Base-by-base conservation (phyloP, 257 asterid genomes). In the Solanum okadae region DNA sequence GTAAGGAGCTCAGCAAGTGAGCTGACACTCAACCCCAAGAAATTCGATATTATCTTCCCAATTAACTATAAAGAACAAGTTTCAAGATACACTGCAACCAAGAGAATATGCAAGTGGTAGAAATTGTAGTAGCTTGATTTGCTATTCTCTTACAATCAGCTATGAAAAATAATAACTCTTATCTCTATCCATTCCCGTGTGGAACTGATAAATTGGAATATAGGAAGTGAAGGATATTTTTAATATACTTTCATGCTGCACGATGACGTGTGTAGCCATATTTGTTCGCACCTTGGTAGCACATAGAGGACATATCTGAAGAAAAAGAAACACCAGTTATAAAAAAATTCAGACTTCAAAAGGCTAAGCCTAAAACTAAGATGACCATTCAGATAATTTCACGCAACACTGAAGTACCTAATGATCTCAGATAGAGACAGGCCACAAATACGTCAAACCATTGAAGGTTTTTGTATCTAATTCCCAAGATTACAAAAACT, bases 241-340 rank as follows among this genome's bases (percentile, higher is more conserved):
- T 92, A 96, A 92, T 63, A 94, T 86, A 89, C 91, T 93, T 92
- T 93, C 96, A 13, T 96, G 98, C 85, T 93, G 97, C n/a, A 94
- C 90, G 88, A 96, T 93, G 79, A 96, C 94, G 77, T 96, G 99
- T 3, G 96, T 95, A 90, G 96, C 98, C 98, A 96, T 96, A 92
- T 92, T 94, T 61, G 89, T 91, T 35, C 94, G 94, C 93, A 95
- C 95, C 93, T 91, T 93, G 59, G 89, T 67, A 78, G 91, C 87
- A 93, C 99, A 96, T 91, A 96, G 91, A 23, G 99, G 99, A 94
- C 99, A 96, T 83, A 96, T 93, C 99, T 96, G 98, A 75, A 73
- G 71, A 72, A 90, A 91, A 89, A 89, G 22, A 88, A 90, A 88
- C 88, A 87, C 25, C 16, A 84, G 63, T 86, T 81, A 87, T 75